Percentiles rank a stretch among this genome's conserved stretches.
These are phyloP conservation scores for Cladophialophora bantiana DNA, from an alignment of 2,329 filamentous ascomycete species.

Conservation along the genomic window DNA sequence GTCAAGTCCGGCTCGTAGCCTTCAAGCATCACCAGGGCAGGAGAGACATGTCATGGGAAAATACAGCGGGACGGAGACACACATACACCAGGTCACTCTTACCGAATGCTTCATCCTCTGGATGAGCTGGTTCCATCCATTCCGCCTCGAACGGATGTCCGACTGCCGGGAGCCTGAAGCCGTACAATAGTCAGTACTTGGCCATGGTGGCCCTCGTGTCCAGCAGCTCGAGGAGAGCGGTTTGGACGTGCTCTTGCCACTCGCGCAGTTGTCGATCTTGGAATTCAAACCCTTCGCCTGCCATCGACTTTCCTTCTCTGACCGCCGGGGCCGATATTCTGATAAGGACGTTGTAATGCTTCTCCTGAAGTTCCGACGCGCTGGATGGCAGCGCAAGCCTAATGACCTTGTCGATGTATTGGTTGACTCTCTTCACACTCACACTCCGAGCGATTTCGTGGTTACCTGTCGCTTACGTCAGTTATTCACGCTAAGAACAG, in stretches of 20 bases:
- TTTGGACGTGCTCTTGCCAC: neutral
- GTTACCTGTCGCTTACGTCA: neutral
- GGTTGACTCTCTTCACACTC: neutral
- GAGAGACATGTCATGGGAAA: slow-evolving; percentile 5
- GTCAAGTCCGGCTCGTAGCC: slow-evolving; percentile 4
- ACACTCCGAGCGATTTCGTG: neutral
- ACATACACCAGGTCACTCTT: neutral
- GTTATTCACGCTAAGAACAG: neutral
- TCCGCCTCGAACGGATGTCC: slow-evolving; percentile 3
- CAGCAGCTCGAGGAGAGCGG: slow-evolving; percentile 3
- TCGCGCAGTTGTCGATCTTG: neutral
- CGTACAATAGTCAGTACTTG: neutral
- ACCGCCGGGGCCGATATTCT: neutral
- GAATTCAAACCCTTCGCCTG: neutral
- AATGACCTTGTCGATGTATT: slow-evolving; percentile 5
- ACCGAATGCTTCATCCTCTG: neutral
- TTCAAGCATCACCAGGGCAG: slow-evolving; percentile 19
- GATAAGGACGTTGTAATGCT: slow-evolving; percentile 4
- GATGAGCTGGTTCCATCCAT: slow-evolving; percentile 18
- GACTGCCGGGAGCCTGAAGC: neutral
- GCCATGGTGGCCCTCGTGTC: neutral
- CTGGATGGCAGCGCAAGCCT: neutral
- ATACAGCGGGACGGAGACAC: slow-evolving; percentile 4
- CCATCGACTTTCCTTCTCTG: neutral
- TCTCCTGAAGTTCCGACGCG: slow-evolving; percentile 1